phyloP scores from a whole-genome alignment of 2,329 filamentous ascomycete genomes.

The Aspergillus candidus region DNA sequence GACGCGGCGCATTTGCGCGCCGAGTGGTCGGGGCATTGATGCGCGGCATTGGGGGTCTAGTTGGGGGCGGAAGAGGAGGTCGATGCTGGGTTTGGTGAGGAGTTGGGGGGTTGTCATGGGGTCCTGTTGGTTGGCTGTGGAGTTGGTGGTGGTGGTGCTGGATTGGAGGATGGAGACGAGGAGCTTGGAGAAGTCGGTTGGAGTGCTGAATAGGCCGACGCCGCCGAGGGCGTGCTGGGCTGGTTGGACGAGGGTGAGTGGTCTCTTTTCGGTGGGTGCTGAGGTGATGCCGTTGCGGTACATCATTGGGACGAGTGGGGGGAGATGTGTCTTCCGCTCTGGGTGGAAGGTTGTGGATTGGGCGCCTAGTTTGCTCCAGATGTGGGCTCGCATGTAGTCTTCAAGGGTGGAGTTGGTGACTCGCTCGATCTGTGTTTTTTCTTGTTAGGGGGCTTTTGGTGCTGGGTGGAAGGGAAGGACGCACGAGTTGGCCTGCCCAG shows the following conservation, averaged over 20 bases:
- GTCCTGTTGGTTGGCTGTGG: neutral
- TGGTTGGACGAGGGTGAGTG: slow-evolving; percentile 6
- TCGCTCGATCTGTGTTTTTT: slow-evolving; percentile 33
- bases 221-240: slow-evolving; percentile 14
- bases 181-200: slow-evolving; percentile 15
- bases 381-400: slow-evolving; percentile 39
- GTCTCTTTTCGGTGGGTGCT: neutral
- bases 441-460: neutral
- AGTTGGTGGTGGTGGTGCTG: neutral
- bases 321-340: neutral
- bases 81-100: neutral
- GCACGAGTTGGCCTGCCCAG: slow-evolving; percentile 46
- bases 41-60: neutral
- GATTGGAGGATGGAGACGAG: slow-evolving; percentile 11
- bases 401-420: slow-evolving; percentile 40
- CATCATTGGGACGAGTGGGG: neutral
- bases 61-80: slow-evolving; percentile 5
- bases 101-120: neutral
- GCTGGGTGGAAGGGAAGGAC: neutral
- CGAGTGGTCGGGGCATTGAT: slow-evolving; percentile 5
- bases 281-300: neutral
- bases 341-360: slow-evolving; percentile 14
- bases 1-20: slow-evolving; percentile 3
- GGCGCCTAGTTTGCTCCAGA: slow-evolving; percentile 42
- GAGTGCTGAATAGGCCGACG: slow-evolving; percentile 16